A percentile compares a stretch with the other conserved stretches of the same genome.
Evolutionary conservation across 257 asterid genomes (phyloP).

Genomic region (Dorcoceras hygrometricum): DNA sequence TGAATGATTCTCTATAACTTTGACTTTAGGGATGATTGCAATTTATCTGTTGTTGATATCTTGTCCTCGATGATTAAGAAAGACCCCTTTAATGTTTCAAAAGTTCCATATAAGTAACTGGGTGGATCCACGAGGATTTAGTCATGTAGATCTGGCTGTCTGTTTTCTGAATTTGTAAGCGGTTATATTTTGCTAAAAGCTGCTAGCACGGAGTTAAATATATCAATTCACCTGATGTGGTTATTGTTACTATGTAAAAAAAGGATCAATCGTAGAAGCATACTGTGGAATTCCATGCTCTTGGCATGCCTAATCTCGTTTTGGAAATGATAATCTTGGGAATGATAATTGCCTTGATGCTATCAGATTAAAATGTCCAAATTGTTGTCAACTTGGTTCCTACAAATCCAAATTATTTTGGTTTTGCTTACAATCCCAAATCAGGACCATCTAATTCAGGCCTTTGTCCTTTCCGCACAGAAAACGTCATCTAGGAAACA

Average conservation of each 20-base stretch:
- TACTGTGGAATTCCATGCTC: slow-evolving; percentile 10
- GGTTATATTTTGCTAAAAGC: background rate
- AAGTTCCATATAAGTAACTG: background rate
- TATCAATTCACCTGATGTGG: background rate
- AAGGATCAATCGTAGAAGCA: background rate
- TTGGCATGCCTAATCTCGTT: background rate
- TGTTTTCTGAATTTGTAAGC: background rate
- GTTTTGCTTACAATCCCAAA: slow-evolving; percentile 18
- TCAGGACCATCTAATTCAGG: slow-evolving; percentile 16
- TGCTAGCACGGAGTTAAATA: background rate
- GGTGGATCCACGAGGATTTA: background rate
- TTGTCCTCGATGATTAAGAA: background rate
- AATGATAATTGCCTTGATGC: slow-evolving; percentile 4
- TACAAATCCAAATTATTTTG: background rate
- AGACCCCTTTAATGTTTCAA: background rate
- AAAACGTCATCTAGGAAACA: slow-evolving; percentile 16
- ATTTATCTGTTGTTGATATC: background rate
- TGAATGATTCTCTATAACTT: background rate
- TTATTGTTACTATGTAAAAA: background rate
- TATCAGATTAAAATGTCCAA: slow-evolving; percentile 3
- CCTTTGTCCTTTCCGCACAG: slow-evolving; percentile 16
- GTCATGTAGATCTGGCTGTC: background rate
- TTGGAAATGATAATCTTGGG: slow-evolving; percentile 11
- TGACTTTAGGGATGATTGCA: background rate
- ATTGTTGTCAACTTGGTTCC: slow-evolving; percentile 11